Percentiles rank a stretch among this genome's conserved stretches.
These are phyloP conservation scores for Silybum marianum DNA, from an alignment of 129 eudicot species.

Conservation along the genomic window DNA sequence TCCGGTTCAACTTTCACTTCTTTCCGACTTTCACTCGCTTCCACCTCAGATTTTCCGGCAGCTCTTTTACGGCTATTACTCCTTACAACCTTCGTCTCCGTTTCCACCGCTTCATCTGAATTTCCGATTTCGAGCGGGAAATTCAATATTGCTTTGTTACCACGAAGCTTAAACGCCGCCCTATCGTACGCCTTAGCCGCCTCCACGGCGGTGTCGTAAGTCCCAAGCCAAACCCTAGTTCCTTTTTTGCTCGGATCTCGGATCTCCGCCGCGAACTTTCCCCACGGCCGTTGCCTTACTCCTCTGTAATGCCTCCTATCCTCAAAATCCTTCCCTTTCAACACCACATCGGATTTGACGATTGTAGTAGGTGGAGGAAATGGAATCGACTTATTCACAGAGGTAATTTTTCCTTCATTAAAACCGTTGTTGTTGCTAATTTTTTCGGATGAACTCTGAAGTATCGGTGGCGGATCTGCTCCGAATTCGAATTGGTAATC, in stretches of 20 bases:
- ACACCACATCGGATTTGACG: background rate
- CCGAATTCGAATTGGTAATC: conserved; percentile 9
- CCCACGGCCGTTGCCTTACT: conserved; percentile 73
- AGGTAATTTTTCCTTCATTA: conserved; percentile 2
- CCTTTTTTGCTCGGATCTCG: conserved; percentile 51
- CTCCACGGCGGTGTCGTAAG: conserved; percentile 54
- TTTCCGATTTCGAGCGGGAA: conserved; percentile 52
- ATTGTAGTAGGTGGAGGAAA: background rate
- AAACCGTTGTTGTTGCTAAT: background rate
- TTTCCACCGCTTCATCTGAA: conserved; percentile 23
- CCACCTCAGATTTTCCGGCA: conserved; percentile 32
- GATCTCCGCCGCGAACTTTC: conserved; percentile 69
- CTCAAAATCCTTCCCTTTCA: background rate
- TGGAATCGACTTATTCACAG: background rate
- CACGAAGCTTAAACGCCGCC: conserved; percentile 66
- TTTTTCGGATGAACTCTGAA: background rate
- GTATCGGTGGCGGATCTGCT: background rate
- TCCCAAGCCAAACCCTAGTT: conserved; percentile 45
- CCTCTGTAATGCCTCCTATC: conserved; percentile 51
- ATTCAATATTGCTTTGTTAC: conserved; percentile 57
- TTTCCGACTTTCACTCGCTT: conserved; percentile 15
- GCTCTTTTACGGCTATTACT: conserved; percentile 27
- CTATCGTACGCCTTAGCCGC: conserved; percentile 70
- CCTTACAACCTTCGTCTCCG: conserved; percentile 21
- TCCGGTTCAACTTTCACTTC: conserved; percentile 29